Conservation (phyloP, 352 stramenopile species). For the Globisporangium recalcitrans region DNA sequence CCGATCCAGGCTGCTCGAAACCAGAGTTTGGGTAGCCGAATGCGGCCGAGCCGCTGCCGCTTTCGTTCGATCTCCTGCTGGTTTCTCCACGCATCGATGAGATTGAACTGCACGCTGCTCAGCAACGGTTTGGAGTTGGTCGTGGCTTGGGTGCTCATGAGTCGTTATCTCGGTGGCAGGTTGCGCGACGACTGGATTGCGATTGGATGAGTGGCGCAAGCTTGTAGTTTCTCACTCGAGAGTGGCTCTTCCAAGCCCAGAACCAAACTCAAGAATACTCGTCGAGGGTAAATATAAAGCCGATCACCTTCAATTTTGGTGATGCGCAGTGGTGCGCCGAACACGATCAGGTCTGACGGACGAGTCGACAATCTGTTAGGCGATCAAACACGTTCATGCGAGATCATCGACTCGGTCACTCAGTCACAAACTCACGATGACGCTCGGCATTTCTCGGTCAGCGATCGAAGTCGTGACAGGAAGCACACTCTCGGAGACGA, state of each 20-base stretch:
- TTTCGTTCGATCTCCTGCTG: neutral
- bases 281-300: neutral
- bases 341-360: no score
- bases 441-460: neutral
- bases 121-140: neutral
- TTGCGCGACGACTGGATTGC: neutral
- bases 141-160: neutral
- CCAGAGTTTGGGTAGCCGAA: slow-evolving; percentile 6
- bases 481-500: neutral
- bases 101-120: neutral
- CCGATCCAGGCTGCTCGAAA: slow-evolving; percentile 2
- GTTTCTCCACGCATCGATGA: neutral
- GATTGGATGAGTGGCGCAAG: neutral
- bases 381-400: neutral
- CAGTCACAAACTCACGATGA: neutral
- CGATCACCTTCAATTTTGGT: neutral
- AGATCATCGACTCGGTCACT: neutral
- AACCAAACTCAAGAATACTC: neutral
- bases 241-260: neutral
- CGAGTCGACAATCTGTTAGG: no score
- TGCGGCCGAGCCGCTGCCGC: slow-evolving; percentile 1
- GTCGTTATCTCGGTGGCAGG: neutral
- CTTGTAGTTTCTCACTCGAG: no score
- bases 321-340: no score
- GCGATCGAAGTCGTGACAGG: neutral